These are phyloP conservation scores for Porcisia hertigi DNA, from an alignment of 208 protist genomes.

Conservation along the genomic window DNA sequence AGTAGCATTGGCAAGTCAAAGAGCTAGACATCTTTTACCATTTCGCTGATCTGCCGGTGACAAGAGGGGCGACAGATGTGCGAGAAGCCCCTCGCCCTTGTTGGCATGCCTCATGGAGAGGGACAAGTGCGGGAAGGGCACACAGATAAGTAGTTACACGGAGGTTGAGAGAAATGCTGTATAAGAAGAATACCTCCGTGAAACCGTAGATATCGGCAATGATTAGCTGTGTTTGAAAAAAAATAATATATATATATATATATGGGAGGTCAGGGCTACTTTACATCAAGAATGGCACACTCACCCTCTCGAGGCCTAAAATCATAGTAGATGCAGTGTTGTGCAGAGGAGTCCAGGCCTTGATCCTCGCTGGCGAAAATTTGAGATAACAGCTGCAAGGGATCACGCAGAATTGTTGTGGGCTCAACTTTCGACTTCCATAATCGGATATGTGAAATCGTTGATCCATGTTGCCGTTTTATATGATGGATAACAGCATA, in stretches of 20 bases:
- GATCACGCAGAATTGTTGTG: constrained; percentile 55
- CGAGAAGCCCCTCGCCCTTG: not conserved
- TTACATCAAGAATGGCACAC: constrained; percentile 46
- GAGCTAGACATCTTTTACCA: not conserved
- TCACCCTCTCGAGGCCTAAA: constrained; percentile 38
- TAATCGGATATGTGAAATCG: constrained; percentile 40
- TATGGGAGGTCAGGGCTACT: constrained; percentile 2
- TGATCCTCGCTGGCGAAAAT: constrained; percentile 35
- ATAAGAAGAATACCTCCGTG: not conserved
- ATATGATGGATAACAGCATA: constrained; percentile 54
- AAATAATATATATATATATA: not conserved
- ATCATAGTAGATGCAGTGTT: constrained; percentile 64
- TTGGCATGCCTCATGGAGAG: not conserved
- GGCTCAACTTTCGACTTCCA: constrained; percentile 81
- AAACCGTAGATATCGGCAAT: not conserved
- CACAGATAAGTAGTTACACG: not conserved
- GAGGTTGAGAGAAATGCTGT: not conserved
- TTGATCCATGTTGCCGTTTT: constrained; percentile 55
- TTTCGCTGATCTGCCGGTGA: not conserved
- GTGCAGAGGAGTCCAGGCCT: not conserved
- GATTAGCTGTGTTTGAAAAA: not conserved
- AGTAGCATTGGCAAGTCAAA: not conserved
- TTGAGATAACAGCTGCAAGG: constrained; percentile 42
- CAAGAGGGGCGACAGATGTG: too few relatives aligned
- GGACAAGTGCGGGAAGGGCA: not conserved